Conservation (phyloP, 495 filamentous ascomycete species). For the Cercophora sp. region DNA sequence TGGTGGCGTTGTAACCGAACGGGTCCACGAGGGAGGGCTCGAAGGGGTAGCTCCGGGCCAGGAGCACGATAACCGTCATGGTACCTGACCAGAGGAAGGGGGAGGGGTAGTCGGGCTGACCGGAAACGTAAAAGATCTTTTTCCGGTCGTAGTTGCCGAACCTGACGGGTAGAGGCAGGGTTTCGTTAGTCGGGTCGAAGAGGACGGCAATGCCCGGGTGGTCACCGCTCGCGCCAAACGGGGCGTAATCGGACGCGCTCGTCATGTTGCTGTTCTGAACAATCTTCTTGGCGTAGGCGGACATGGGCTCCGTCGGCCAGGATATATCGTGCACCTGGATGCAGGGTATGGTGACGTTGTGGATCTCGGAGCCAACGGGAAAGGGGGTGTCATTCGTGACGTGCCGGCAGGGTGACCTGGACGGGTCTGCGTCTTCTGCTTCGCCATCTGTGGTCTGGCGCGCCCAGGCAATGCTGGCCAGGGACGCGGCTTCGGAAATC, state of each 20-base stretch:
- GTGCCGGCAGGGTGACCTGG: slow-evolving; percentile 1
- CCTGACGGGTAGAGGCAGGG: background rate
- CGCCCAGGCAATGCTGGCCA: background rate
- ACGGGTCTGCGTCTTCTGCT: background rate
- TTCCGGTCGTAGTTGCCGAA: background rate
- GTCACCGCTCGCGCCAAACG: background rate
- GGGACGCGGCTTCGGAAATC: background rate
- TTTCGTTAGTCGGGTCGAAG: slow-evolving; percentile 5
- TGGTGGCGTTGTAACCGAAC: background rate
- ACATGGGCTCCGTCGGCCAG: background rate
- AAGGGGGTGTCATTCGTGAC: slow-evolving; percentile 3
- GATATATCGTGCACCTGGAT: background rate
- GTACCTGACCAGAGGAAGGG: slow-evolving; percentile 3
- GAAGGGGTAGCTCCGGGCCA: background rate
- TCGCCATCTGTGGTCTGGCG: no score
- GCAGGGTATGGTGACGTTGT: background rate
- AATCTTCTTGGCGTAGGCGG: background rate
- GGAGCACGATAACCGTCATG: background rate
- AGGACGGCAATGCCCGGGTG: background rate
- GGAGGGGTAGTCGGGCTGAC: background rate
- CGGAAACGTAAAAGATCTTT: background rate
- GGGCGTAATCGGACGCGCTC: background rate
- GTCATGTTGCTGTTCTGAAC: background rate
- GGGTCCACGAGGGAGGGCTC: background rate
- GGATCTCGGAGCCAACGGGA: background rate